Percentiles rank a stretch among this genome's conserved stretches.
Conservation (phyloP, 2,329 filamentous ascomycete species). For the Pyrenophora seminiperda region DNA sequence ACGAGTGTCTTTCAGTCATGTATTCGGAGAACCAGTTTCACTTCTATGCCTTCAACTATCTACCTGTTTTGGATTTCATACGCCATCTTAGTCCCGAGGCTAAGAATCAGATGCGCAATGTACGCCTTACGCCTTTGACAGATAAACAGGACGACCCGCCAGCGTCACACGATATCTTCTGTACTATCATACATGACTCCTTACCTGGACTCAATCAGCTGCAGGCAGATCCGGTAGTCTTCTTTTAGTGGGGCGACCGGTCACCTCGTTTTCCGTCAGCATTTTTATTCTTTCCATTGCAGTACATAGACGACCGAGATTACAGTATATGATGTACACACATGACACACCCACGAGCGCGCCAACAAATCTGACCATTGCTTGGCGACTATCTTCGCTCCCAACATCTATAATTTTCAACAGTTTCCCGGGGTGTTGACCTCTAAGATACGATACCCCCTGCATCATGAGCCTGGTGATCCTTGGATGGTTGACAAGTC, state of each 20-base stretch:
- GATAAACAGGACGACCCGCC: conserved; percentile 44
- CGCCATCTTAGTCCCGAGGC: conserved; percentile 47
- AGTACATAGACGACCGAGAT: conserved; percentile 11
- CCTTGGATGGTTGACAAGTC: too few relatives aligned
- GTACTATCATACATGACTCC: conserved; percentile 48
- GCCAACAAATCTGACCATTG: neutral
- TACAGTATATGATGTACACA: conserved; percentile 2
- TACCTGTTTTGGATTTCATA: conserved; percentile 49
- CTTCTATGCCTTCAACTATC: conserved; percentile 49
- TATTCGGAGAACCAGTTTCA: conserved; percentile 49
- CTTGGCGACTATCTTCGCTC: neutral
- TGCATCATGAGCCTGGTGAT: too few relatives aligned
- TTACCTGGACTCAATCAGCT: conserved; percentile 45
- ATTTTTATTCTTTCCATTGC: conserved; percentile 2
- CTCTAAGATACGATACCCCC: too few relatives aligned
- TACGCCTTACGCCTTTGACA: conserved; percentile 44
- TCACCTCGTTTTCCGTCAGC: neutral
- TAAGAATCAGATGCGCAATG: conserved; percentile 44
- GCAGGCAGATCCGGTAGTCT: conserved; percentile 46
- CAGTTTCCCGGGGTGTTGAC: neutral
- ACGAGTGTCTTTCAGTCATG: conserved; percentile 47
- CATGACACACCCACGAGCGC: conserved; percentile 2
- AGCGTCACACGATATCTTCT: conserved; percentile 45
- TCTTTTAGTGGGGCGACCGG: conserved; percentile 32
- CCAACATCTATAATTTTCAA: neutral